Evolutionary conservation across 768 basidiomycete species (phyloP), one percentile per base, ranked within the genome.

Genomic region (Russula emetica): DNA sequence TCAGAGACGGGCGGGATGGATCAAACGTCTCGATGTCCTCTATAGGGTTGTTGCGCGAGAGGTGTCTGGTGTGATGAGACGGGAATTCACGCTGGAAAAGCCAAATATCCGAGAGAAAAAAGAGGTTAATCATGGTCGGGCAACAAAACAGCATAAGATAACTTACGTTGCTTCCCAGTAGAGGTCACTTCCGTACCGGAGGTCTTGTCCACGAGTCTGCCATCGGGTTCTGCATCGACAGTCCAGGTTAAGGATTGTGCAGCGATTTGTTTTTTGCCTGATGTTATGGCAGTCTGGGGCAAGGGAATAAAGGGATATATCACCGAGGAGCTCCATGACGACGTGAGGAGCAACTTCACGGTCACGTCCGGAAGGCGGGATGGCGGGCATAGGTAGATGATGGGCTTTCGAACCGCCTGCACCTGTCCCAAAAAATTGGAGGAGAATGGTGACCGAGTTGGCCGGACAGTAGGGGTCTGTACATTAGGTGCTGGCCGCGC

Each of bases 91-190:
- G 38, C 47, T 59, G 32, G n/a, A 26, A 22, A 55, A 16, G 51
- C 42, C 36, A 14, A 34, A 10, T n/a, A 5, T 45, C 42, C n/a
- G 8, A 9, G 2, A 9, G 3, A 36, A 71, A 18, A 6, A 20
- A 28, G 16, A 1, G 6, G 26, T 61, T 22, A 45, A 11, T 50
- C 24, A 1, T 16, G 11, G 26, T 22, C 24, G 11, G n/a, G 44
- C 26, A 16, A 63, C 14, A 38, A 8, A 3, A 13, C 22, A 22
- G 26, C 20, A 26, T 22, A n/a, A n/a, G n/a, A n/a, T n/a, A 36
- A 63, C 58, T 32, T 47, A 64, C 63, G 8, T 51, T 6, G 64
- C 64, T 22, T 64, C 64, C 59, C 59, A 65, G 26, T 22, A 65
- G 7, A 65, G 14, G 64, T 47, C n/a, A 65, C 55, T 57, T 61